Percentiles rank a stretch among this genome's conserved stretches.
Conservation (phyloP, 2,329 filamentous ascomycete genomes). For the Ophiostoma populinum region DNA sequence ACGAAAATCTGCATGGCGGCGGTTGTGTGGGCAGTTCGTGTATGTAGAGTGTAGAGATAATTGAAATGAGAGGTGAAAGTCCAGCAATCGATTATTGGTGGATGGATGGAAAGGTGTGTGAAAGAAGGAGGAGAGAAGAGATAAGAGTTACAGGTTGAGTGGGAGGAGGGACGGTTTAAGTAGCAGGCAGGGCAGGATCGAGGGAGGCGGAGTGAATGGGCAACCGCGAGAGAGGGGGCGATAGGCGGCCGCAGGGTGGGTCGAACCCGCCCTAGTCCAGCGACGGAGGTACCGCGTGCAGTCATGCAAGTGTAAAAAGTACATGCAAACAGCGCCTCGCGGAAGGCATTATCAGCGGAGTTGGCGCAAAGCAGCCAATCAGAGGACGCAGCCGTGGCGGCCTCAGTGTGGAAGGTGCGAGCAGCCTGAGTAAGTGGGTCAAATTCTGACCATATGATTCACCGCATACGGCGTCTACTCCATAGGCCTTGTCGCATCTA, state of each 20-base stretch:
- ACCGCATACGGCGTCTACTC: not conserved
- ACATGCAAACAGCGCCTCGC: too few species aligned
- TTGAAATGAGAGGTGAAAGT: slow-evolving; percentile 8
- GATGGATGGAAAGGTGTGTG: slow-evolving; percentile 11
- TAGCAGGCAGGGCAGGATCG: slow-evolving; percentile 2
- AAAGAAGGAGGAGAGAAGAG: slow-evolving; percentile 4
- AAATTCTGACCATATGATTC: slow-evolving; percentile 3
- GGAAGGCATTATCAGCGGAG: too few species aligned
- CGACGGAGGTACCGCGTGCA: slow-evolving; percentile 1
- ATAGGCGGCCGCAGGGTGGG: slow-evolving; percentile 3
- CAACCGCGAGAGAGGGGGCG: slow-evolving; percentile 3
- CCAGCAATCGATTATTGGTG: slow-evolving; percentile 5
- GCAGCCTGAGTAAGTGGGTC: slow-evolving; percentile 1
- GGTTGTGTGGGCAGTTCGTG: slow-evolving; percentile 18
- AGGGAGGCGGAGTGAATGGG: slow-evolving; percentile 9
- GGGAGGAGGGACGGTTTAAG: slow-evolving; percentile 8
- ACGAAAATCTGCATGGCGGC: slow-evolving; percentile 58
- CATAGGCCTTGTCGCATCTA: slow-evolving; percentile 6
- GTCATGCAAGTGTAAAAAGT: not conserved
- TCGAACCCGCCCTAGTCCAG: slow-evolving; percentile 7
- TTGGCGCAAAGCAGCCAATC: slow-evolving; percentile 8
- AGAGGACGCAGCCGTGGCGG: not conserved
- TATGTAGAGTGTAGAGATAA: slow-evolving; percentile 5
- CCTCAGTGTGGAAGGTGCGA: slow-evolving; percentile 8
- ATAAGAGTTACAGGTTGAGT: slow-evolving; percentile 12